Evolutionary conservation across 2,329 filamentous ascomycete genomes (phyloP).

Genomic region (Fusarium sp.): DNA sequence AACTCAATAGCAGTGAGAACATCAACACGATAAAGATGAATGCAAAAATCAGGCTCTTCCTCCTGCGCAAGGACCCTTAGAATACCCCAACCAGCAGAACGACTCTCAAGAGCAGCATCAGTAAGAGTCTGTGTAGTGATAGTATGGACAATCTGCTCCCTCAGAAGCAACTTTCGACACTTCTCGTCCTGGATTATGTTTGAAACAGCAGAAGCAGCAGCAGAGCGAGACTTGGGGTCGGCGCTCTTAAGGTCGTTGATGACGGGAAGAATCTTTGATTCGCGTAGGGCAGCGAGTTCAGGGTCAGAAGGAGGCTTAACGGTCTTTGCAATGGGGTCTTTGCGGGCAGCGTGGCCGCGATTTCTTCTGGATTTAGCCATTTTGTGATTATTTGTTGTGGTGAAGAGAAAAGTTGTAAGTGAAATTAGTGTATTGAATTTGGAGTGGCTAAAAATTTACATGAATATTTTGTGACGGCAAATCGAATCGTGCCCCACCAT

Average conservation of each 20-base stretch:
- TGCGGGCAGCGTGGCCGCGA: conserved; percentile 62
- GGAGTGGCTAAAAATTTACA: conserved; percentile 38
- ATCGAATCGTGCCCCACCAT: conserved; percentile 41
- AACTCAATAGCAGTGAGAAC: conserved; percentile 71
- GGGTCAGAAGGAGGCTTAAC: conserved; percentile 73
- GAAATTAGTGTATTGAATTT: not conserved
- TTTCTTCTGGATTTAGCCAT: conserved; percentile 74
- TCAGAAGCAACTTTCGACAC: conserved; percentile 74
- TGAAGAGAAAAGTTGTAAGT: not conserved
- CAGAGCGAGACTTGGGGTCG: conserved; percentile 69
- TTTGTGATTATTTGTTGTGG: not conserved
- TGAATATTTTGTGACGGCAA: conserved; percentile 35
- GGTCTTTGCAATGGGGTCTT: conserved; percentile 69
- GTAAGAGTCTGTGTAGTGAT: conserved; percentile 74
- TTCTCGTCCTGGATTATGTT: conserved; percentile 72
- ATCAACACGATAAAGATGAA: conserved; percentile 74
- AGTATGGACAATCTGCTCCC: conserved; percentile 74
- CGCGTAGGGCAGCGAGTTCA: conserved; percentile 72
- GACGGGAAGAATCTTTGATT: conserved; percentile 73
- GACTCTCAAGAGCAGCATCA: conserved; percentile 72
- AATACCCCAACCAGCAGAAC: conserved; percentile 76
- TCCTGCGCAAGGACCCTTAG: conserved; percentile 71
- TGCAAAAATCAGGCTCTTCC: conserved; percentile 75
- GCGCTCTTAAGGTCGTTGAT: conserved; percentile 71
- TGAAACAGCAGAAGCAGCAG: conserved; percentile 70